phyloP scores from a whole-genome alignment of 495 filamentous ascomycete species.

The Chaetomium fimeti region DNA sequence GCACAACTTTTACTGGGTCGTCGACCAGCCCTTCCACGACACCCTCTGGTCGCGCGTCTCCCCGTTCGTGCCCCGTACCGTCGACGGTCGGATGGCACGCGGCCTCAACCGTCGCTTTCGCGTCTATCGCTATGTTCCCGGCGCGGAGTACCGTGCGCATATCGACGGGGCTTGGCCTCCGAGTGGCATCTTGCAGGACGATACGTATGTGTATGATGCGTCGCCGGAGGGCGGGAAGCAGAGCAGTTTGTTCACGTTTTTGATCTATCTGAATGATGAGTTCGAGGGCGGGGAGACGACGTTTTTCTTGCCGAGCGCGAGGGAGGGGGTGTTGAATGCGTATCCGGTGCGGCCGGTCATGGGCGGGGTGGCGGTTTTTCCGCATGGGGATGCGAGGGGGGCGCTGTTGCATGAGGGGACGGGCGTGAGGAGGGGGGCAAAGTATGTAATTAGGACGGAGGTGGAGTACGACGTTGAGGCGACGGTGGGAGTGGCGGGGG shows the following conservation, averaged over 20 bases:
- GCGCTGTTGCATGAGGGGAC: conserved; percentile 50
- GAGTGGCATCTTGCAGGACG: conserved; percentile 40
- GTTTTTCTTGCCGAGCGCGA: conserved; percentile 47
- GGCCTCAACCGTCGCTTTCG: conserved; percentile 49
- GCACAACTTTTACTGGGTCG: conserved; percentile 55
- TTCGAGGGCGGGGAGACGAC: conserved; percentile 53
- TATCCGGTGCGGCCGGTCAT: conserved; percentile 49
- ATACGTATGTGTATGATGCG: conserved; percentile 48
- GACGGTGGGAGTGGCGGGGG: too few relatives aligned
- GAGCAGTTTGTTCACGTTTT: conserved; percentile 50
- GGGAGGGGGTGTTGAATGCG: conserved; percentile 49
- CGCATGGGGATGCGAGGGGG: conserved; percentile 47
- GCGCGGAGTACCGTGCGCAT: conserved; percentile 49
- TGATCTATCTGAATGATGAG: conserved; percentile 54
- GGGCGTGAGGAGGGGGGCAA: conserved; percentile 45
- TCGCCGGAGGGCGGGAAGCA: conserved; percentile 46
- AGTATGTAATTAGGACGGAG: conserved; percentile 53
- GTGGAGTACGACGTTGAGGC: conserved; percentile 48
- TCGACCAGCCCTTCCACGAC: conserved; percentile 43
- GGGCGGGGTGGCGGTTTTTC: conserved; percentile 48
- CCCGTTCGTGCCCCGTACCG: conserved; percentile 13
- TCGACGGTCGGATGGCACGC: too few relatives aligned
- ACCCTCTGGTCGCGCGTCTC: conserved; percentile 46
- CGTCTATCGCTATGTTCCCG: conserved; percentile 52
- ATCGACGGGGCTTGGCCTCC: conserved; percentile 53